These are phyloP conservation scores for Cyclotella baltica DNA, from an alignment of 108 stramenopile genomes.

Conservation along the genomic window DNA sequence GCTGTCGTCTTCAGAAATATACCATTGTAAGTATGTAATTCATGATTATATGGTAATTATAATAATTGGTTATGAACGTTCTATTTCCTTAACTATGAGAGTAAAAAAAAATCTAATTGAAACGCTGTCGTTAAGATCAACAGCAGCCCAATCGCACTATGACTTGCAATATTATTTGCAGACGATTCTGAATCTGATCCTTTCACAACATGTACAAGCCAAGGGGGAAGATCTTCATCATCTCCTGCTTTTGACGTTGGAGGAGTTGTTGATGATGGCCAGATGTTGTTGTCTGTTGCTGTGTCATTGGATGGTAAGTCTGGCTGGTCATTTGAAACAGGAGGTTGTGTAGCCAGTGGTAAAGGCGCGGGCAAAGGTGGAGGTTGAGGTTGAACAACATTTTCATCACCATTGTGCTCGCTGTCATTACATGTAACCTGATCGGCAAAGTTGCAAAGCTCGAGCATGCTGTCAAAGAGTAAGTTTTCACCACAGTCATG, in stretches of 20 bases:
- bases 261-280: constrained; percentile 6
- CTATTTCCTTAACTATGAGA: not conserved
- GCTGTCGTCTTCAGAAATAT: too few relatives aligned
- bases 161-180: too few relatives aligned
- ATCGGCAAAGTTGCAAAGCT: constrained; percentile 37
- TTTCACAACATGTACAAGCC: not conserved
- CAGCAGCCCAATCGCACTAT: not conserved
- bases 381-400: not conserved
- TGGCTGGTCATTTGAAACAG: not conserved
- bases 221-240: not conserved
- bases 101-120: not conserved
- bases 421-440: constrained; percentile 21
- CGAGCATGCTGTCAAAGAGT: constrained; percentile 28
- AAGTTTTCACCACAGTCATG: constrained; percentile 28
- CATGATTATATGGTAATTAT: not conserved
- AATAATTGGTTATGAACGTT: not conserved
- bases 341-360: not conserved
- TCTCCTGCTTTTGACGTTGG: not conserved
- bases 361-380: constrained; percentile 10
- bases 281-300: not conserved
- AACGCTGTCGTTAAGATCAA: not conserved
- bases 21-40: too few relatives aligned
- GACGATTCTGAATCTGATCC: not conserved
- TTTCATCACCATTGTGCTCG: not conserved
- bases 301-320: not conserved